These are phyloP conservation scores for Trichoderma hamatum DNA, from an alignment of 2,329 filamentous ascomycete genomes.

Conservation along the genomic window DNA sequence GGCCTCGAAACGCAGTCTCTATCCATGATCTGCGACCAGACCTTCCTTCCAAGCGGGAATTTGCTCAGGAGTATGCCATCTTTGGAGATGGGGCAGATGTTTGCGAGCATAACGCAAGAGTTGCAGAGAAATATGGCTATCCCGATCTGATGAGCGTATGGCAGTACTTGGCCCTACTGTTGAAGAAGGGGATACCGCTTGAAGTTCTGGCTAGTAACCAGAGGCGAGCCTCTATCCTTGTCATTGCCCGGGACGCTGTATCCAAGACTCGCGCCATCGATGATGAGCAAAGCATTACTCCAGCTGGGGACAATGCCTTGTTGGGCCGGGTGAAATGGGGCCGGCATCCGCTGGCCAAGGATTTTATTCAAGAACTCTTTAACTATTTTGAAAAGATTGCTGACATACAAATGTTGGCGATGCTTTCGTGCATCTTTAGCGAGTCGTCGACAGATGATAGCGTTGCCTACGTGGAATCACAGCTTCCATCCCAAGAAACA, in stretches of 20 bases:
- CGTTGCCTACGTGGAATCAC: conserved; percentile 60
- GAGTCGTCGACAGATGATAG: conserved; percentile 60
- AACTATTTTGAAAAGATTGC: conserved; percentile 63
- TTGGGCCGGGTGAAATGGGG: conserved; percentile 70
- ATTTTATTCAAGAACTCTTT: conserved; percentile 65
- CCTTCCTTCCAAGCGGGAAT: conserved; percentile 75
- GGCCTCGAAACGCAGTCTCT: conserved; percentile 70
- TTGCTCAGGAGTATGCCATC: conserved; percentile 80
- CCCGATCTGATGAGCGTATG: conserved; percentile 79
- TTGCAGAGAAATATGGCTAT: conserved; percentile 72
- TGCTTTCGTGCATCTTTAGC: conserved; percentile 71
- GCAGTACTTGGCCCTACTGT: conserved; percentile 76
- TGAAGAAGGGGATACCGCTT: conserved; percentile 76
- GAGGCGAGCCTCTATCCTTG: conserved; percentile 62
- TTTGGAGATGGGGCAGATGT: conserved; percentile 81
- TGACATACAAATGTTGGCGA: conserved; percentile 71
- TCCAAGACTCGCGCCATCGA: conserved; percentile 39
- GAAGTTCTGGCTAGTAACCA: conserved; percentile 61
- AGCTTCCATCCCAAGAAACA: conserved; percentile 61
- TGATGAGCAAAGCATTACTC: background rate
- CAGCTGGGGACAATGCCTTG: conserved; percentile 39
- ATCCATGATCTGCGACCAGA: conserved; percentile 71
- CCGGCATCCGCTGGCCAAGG: conserved; percentile 63
- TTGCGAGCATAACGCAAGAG: conserved; percentile 79
- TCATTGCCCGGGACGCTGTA: conserved; percentile 68